Percentiles rank a stretch among this genome's conserved stretches.
Conservation (phyloP, 2,329 filamentous ascomycete genomes). For the Zymoseptoria ardabiliae region DNA sequence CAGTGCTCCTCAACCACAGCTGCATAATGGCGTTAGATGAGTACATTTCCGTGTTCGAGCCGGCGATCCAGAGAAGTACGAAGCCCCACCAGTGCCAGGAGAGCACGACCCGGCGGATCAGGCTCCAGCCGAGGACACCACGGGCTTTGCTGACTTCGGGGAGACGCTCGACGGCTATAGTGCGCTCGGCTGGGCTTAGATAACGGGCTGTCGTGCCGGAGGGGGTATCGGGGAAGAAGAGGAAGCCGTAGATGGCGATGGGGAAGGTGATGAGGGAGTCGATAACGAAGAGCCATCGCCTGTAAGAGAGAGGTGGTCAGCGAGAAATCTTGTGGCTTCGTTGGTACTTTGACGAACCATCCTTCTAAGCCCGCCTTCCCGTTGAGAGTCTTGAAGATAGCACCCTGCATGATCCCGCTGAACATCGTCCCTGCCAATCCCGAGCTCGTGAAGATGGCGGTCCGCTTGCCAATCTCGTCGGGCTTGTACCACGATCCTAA, state of each 20-base stretch:
- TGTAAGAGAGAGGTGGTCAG: background rate
- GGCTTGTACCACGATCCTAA: constrained; percentile 22
- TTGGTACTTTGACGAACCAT: constrained; percentile 29
- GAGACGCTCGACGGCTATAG: constrained; percentile 18
- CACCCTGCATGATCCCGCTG: constrained; percentile 53
- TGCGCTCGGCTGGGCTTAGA: constrained; percentile 17
- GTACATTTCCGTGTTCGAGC: constrained; percentile 24
- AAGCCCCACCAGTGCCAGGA: constrained; percentile 26
- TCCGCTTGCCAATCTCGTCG: constrained; percentile 48
- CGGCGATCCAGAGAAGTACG: constrained; percentile 22
- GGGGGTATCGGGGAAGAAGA: constrained; percentile 48
- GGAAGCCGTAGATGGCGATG: constrained; percentile 47
- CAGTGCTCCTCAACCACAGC: constrained; percentile 18
- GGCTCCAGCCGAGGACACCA: constrained; percentile 18
- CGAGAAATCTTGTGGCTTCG: background rate
- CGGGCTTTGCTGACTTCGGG: constrained; percentile 19
- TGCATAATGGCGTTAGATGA: constrained; percentile 24
- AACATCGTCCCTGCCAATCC: constrained; percentile 56
- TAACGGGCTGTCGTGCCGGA: constrained; percentile 46
- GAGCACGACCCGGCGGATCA: constrained; percentile 18
- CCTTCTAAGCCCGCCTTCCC: constrained; percentile 45
- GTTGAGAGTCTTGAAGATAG: constrained; percentile 39
- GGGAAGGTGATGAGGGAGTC: constrained; percentile 52
- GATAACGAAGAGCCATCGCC: constrained; percentile 53
- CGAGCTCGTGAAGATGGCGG: constrained; percentile 54